A percentile compares a stretch with the other conserved stretches of the same genome.
These are phyloP conservation scores for Colletotrichum aenigma DNA, from an alignment of 2,329 filamentous ascomycete species.

Conservation along the genomic window DNA sequence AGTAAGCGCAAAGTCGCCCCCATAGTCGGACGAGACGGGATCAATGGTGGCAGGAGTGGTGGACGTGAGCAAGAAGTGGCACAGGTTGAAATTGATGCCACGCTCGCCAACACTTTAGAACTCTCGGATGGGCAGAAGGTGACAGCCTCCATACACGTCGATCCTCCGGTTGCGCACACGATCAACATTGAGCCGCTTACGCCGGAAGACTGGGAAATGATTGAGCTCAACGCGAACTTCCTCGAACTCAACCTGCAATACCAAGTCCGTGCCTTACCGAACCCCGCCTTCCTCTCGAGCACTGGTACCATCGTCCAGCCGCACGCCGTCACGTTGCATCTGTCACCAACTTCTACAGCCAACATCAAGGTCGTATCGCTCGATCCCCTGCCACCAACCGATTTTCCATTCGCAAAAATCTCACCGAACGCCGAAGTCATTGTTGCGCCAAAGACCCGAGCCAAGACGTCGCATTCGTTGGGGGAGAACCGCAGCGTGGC, in stretches of 20 bases:
- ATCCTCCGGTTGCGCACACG: constrained; percentile 89
- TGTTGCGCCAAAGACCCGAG: constrained; percentile 89
- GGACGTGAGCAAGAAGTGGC: constrained; percentile 76
- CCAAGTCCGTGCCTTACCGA: constrained; percentile 92
- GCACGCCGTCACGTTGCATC: constrained; percentile 87
- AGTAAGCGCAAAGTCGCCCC: constrained; percentile 83
- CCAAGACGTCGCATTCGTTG: constrained; percentile 68
- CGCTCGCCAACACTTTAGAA: constrained; percentile 78
- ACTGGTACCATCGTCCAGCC: constrained; percentile 56
- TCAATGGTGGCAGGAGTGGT: constrained; percentile 63
- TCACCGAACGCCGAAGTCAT: constrained; percentile 95
- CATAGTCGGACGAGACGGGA: constrained; percentile 75
- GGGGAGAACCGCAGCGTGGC: constrained; percentile 81
- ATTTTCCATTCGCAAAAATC: constrained; percentile 86
- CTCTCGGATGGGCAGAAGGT: constrained; percentile 84
- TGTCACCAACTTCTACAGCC: constrained; percentile 94
- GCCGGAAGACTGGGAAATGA: constrained; percentile 97
- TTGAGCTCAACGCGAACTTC: constrained; percentile 95
- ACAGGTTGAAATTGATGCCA: constrained; percentile 85
- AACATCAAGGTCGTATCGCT: constrained; percentile 87
- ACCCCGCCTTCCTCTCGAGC: constrained; percentile 69
- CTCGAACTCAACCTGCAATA: constrained; percentile 91
- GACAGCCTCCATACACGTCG: constrained; percentile 74
- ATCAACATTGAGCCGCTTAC: constrained; percentile 97
- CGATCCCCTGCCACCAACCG: constrained; percentile 71